Percentiles rank a stretch among this genome's conserved stretches.
These are phyloP conservation scores for Beauveria pseudobassiana DNA, from an alignment of 2,329 filamentous ascomycete species.

Conservation along the genomic window DNA sequence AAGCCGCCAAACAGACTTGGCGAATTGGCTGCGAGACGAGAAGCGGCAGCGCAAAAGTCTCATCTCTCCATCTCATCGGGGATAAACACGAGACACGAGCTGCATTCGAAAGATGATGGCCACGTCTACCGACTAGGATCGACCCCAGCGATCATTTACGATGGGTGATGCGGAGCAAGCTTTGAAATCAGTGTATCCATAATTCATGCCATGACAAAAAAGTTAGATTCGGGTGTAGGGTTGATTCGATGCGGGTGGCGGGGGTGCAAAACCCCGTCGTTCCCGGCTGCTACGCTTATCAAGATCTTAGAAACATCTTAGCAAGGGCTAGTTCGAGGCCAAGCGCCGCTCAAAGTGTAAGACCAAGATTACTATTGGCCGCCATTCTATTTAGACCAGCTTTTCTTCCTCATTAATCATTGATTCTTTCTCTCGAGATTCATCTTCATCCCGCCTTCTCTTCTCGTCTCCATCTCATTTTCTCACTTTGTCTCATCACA, in stretches of 20 bases:
- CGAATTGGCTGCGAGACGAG: too few species aligned
- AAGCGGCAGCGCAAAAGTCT: too few species aligned
- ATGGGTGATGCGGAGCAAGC: background rate
- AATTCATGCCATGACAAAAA: background rate
- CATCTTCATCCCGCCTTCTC: background rate
- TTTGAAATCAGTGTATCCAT: background rate
- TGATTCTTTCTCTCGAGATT: background rate
- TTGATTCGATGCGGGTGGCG: background rate
- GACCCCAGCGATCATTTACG: background rate
- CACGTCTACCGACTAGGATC: background rate
- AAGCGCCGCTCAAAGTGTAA: background rate
- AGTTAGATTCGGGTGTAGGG: too few species aligned
- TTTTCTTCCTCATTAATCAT: background rate
- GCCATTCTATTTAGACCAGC: background rate
- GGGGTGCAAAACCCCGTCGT: background rate
- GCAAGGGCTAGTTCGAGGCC: background rate
- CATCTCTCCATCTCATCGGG: too few species aligned
- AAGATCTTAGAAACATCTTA: constrained; percentile 7
- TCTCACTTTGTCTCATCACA: too few species aligned
- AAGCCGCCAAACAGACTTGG: too few species aligned
- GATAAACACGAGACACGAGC: too few species aligned
- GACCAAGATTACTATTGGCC: background rate
- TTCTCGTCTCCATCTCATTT: background rate
- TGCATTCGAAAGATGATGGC: constrained; percentile 8
- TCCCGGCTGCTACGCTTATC: background rate